These are phyloP conservation scores for Lichtheimia ramosa DNA, from an alignment of 371 early-diverging fungal species.

Conservation along the genomic window DNA sequence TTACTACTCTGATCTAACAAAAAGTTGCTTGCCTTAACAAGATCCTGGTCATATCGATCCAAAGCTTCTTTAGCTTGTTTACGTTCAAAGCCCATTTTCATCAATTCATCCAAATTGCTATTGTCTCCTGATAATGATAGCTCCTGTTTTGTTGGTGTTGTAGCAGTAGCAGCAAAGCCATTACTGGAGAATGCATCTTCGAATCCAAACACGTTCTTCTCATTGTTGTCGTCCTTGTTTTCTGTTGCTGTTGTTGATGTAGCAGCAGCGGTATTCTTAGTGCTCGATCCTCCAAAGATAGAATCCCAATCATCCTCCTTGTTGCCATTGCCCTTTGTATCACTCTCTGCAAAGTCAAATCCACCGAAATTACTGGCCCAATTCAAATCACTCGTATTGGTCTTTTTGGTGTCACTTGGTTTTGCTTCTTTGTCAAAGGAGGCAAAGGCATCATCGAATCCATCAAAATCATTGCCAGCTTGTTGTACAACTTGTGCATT, in stretches of 20 bases:
- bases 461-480: conserved; percentile 35
- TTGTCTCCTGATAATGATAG: conserved; percentile 13
- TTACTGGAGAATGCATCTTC: conserved; percentile 5
- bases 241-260: not conserved
- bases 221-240: not conserved
- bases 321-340: not conserved
- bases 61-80: conserved; percentile 64
- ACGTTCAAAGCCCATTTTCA: conserved; percentile 67
- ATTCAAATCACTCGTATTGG: conserved; percentile 16
- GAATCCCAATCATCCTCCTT: conserved; percentile 44
- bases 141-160: conserved; percentile 2
- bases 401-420: conserved; percentile 4
- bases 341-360: conserved; percentile 21
- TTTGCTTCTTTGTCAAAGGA: not conserved
- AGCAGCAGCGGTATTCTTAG: not conserved
- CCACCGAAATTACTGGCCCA: conserved; percentile 4
- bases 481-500: conserved; percentile 33
- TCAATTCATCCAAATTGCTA: conserved; percentile 45
- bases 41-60: conserved; percentile 66
- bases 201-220: conserved; percentile 1
- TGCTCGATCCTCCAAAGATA: conserved; percentile 33
- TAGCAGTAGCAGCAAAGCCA: not conserved
- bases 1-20: conserved; percentile 54
- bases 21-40: conserved; percentile 72
- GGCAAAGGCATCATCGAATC: conserved; percentile 19